Evolutionary conservation across 768 basidiomycete species (phyloP).

Genomic region (Pisolithus sp.): DNA sequence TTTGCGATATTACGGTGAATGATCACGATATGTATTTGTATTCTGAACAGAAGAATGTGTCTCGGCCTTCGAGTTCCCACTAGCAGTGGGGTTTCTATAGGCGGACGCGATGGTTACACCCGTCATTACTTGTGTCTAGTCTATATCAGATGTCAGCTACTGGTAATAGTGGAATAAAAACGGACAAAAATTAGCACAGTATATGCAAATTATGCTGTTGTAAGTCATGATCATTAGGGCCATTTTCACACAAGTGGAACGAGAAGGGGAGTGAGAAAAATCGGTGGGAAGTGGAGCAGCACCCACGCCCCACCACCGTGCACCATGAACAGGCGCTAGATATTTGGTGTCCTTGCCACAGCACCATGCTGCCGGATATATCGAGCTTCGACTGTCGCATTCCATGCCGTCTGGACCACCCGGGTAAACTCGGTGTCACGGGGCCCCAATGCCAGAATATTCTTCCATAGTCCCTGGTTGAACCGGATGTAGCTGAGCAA

Average conservation of each 20-base stretch:
- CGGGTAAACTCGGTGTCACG: slow-evolving; percentile 39
- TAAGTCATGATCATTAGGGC: slow-evolving; percentile 25
- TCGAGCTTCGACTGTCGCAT: slow-evolving; percentile 63
- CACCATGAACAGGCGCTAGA: slow-evolving; percentile 8
- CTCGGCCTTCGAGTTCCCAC: not conserved
- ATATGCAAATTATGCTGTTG: slow-evolving; percentile 6
- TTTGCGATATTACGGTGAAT: no score
- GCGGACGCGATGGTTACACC: not conserved
- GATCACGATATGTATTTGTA: no score
- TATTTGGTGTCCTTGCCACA: slow-evolving; percentile 10
- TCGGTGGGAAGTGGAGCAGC: slow-evolving; percentile 5
- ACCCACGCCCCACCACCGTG: slow-evolving; percentile 14
- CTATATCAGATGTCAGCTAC: slow-evolving; percentile 11
- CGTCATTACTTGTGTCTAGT: slow-evolving; percentile 10
- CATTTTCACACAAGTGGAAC: slow-evolving; percentile 10
- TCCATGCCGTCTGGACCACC: slow-evolving; percentile 60
- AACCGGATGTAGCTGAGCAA: slow-evolving; percentile 27
- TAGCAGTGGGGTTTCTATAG: not conserved
- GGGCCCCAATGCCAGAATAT: slow-evolving; percentile 50
- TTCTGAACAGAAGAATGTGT: no score
- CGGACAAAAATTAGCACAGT: slow-evolving; percentile 18
- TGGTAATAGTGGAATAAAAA: not conserved
- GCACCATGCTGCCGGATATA: slow-evolving; percentile 21
- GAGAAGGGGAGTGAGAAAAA: slow-evolving; percentile 16
- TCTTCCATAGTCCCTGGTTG: slow-evolving; percentile 65